Evolutionary conservation across 768 basidiomycete species (phyloP), one percentile per base, ranked within the genome.

Genomic region (Tricholoma matsutake): DNA sequence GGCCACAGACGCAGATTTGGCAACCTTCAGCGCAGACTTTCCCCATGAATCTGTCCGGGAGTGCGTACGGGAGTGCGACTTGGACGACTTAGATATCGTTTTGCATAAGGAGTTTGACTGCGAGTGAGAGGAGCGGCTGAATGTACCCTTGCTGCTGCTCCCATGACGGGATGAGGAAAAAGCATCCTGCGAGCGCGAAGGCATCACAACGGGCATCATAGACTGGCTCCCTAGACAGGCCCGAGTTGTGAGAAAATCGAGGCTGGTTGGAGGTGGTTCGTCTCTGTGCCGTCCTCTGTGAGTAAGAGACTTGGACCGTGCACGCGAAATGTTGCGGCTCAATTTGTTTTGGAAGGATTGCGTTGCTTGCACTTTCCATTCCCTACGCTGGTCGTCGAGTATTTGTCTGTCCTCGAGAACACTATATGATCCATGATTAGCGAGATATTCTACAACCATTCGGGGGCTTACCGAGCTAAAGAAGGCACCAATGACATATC

Each of bases 211-310:
- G 0, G 87, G 85, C 31, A 84, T 77, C 18, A 81, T 66, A 45
- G 79, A 73, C 73, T 92, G 90, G 64, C 79, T 83, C 4, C 90
- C 90, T 1, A 91, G 76, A 37, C 86, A 77, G 0, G 89, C 86
- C 18, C 85, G 82, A 2, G 87, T 84, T 9, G 89, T 82, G 52
- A 92, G 79, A 64, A 83, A 84, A 59, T 86, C 86, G 53, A 91
- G 71, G 66, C 73, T 76, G 41, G 73, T 71, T 32, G 74, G 72
- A 16, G 58, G 67, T 7, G 63, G 64, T 61, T 68, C 65, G 41
- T 68, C 69, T 61, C 64, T 71, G 67, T 47, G 69, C 47, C 68
- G 65, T 11, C 73, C 76, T 55, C 72, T 72, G 18, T 77, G 66
- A 0, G 80, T 79, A 45, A 85, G 72, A 1, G 87, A 86, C 65